Base-by-base conservation (phyloP, 1,139 yeast genomes). In the Lodderomyces jiufengensis region DNA sequence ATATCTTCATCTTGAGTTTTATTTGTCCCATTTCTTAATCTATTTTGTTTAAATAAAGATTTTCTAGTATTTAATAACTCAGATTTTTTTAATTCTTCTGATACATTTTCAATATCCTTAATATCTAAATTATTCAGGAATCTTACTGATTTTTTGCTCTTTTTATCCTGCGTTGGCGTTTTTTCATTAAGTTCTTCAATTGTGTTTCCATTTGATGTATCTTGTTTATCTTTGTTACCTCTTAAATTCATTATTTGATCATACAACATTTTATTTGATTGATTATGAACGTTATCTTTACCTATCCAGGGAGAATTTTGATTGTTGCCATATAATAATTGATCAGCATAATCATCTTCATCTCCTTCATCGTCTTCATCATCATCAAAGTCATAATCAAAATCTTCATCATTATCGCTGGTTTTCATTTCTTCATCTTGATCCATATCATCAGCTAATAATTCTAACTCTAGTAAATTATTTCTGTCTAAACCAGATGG, bases 81-180 rank as follows among this genome's bases (percentile, higher is more conserved):
- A n/a, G 68, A 61, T 4, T 54, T 49, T 45, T 61, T 69, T 29
- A 47, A 37, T n/a, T 31, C 72, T 23, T 67, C 70, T 52, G 80
- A 77, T 11, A 78, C 62, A 48, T 73, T 76, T 34, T 77, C 83
- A 20, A 80, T 67, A 46, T 78, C 80, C 38, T 74, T 75, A n/a
- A 80, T 67, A 38, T 78, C 75, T 32, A 78, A 62, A 2, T 57
- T 53, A 2, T 69, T 61, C 1, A 79, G 70, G 56, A 79, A 80
- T 14, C 72, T 63, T 15, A 80, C 85, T 7, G 66, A 54, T 46
- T 77, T 76, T 44, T 62, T 63, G n/a, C 40, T 39, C 32, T 43
- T 43, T 14, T 30, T 21, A 7, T 21, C 29, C 27, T 26, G 11
- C 15, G 2, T 29, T 25, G 15, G 26, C 27, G 24, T 23, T 24